Percentiles rank a stretch among this genome's conserved stretches.
Evolutionary conservation across 2,329 filamentous ascomycete genomes (phyloP).

Genomic region (Penicillium griseofulvum): DNA sequence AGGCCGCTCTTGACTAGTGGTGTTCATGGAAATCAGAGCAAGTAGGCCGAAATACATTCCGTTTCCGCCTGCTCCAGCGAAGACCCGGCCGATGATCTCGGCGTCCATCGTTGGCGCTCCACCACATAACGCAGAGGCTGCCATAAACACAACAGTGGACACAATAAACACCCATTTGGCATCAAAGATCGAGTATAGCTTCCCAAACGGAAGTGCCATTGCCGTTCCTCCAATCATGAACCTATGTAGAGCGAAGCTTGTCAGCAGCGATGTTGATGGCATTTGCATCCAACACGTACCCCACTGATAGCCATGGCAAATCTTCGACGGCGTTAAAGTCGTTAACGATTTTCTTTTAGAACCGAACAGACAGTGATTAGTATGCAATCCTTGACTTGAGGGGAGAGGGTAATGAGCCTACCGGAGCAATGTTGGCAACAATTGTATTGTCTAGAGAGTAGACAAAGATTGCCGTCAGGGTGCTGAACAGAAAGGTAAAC

Average conservation of each 20-base stretch:
- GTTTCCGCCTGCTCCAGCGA: slow-evolving; percentile 29
- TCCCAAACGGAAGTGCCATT: slow-evolving; percentile 15
- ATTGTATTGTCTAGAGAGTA: not conserved
- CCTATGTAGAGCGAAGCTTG: not conserved
- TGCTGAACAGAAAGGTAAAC: slow-evolving; percentile 7
- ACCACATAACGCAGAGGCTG: slow-evolving; percentile 32
- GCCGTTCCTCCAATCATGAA: not conserved
- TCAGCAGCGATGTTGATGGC: not conserved
- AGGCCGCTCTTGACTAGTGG: not conserved
- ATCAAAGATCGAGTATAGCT: slow-evolving; percentile 27
- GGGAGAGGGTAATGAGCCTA: not conserved
- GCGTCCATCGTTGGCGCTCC: slow-evolving; percentile 27
- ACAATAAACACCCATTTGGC: slow-evolving; percentile 28
- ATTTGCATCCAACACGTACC: not conserved
- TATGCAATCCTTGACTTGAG: not conserved
- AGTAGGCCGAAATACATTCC: slow-evolving; percentile 31
- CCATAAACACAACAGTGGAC: slow-evolving; percentile 24
- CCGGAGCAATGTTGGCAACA: not conserved
- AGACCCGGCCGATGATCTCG: slow-evolving; percentile 31
- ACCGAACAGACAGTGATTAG: not conserved
- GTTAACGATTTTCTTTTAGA: not conserved
- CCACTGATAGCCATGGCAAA: not conserved
- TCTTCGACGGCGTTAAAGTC: not conserved
- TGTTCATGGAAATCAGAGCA: not conserved
- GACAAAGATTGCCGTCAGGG: not conserved